A percentile compares a stretch with the other conserved stretches of the same genome.
Conservation (phyloP, 305 asterid species). For the Rubia peregrina region DNA sequence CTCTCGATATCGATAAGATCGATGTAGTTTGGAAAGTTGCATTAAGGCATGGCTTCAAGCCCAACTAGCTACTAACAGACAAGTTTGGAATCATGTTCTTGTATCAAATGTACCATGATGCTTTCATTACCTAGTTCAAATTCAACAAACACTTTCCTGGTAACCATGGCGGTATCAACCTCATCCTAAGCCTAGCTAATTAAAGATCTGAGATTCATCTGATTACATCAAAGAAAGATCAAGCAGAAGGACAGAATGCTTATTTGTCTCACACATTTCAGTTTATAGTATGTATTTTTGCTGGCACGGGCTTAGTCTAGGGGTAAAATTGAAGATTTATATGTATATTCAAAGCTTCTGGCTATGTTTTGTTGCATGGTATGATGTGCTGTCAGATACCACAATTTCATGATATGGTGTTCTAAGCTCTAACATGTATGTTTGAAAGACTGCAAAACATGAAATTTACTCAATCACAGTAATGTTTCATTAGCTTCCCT, state of each 20-base stretch:
- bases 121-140: not conserved
- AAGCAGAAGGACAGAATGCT: not conserved
- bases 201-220: not conserved
- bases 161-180: too few species aligned
- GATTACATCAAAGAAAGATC: not conserved
- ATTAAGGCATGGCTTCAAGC: conserved; percentile 61
- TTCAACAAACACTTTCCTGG: not conserved
- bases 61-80: conserved; percentile 25
- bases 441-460: too few species aligned
- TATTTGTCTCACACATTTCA: not conserved
- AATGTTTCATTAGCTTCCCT: not conserved
- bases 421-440: not conserved
- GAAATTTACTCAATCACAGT: not conserved
- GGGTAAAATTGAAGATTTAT: not conserved
- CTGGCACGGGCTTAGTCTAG: not conserved
- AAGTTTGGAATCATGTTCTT: not conserved
- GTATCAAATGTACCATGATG: not conserved
- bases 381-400: not conserved
- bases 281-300: not conserved
- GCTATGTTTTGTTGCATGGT: not conserved
- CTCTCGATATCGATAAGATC: conserved; percentile 66
- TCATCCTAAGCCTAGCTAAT: not conserved
- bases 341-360: not conserved
- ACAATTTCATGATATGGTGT: not conserved
- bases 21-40: conserved; percentile 91